Conservation (phyloP, 2,329 filamentous ascomycete genomes). For the Teratosphaeria zuluensis region DNA sequence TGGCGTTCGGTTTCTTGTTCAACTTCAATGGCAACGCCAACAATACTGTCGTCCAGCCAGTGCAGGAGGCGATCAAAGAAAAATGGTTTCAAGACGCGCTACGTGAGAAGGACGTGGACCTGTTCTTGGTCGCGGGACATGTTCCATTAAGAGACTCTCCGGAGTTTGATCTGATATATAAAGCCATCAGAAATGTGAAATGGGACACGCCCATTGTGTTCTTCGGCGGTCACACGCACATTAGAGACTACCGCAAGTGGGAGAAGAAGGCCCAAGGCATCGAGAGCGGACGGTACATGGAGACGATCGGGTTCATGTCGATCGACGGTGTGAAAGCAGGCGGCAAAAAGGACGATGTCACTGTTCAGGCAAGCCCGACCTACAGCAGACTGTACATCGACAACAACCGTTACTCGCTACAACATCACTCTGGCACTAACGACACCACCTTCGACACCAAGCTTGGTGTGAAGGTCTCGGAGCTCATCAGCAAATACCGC, state of each 20-base stretch:
- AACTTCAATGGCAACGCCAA: constrained; percentile 86
- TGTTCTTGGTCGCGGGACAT: constrained; percentile 82
- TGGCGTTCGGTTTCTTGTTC: constrained; percentile 91
- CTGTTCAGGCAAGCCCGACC: constrained; percentile 33
- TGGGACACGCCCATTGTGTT: constrained; percentile 82
- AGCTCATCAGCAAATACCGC: constrained; percentile 60
- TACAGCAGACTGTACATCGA: constrained; percentile 84
- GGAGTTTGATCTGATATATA: constrained; percentile 70
- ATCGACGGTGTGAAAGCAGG: constrained; percentile 54
- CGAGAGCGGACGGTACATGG: constrained; percentile 84
- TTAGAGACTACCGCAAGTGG: constrained; percentile 72
- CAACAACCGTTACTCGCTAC: constrained; percentile 78
- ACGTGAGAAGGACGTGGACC: constrained; percentile 65
- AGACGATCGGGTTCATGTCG: constrained; percentile 90
- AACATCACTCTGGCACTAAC: constrained; percentile 70
- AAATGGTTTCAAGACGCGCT: constrained; percentile 84
- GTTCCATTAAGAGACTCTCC: constrained; percentile 64
- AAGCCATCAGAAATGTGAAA: constrained; percentile 63
- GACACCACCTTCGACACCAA: constrained; percentile 64
- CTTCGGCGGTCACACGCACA: constrained; percentile 84
- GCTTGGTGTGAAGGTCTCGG: constrained; percentile 61
- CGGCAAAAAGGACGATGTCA: constrained; percentile 22
- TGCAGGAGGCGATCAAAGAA: constrained; percentile 71
- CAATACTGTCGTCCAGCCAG: constrained; percentile 75
- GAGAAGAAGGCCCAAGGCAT: constrained; percentile 70